Base-by-base conservation (phyloP, 345 rosid species). In the Salix exigua region DNA sequence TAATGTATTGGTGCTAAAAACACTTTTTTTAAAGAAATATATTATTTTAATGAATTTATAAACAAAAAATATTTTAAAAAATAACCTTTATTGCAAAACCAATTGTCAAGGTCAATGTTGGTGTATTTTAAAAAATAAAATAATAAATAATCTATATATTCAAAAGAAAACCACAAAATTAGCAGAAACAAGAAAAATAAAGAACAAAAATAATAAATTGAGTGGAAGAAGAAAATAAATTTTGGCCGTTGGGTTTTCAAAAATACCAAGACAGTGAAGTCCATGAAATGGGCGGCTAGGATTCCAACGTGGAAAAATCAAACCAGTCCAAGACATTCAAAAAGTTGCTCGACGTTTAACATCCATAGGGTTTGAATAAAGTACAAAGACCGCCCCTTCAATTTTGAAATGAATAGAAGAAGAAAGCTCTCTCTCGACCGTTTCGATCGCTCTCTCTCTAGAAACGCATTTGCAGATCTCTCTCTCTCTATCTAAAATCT, bases 331-430 rank as follows among this genome's bases (percentile, higher is more conserved):
- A n/a, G 33, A 82, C 55, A 58, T 6, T 60, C 14, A 66, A 53
- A 61, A 58, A 65, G 77, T 71, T 62, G 84, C 73, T 84, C 77
- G 84, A 80, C 31, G 37, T 81, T 87, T 85, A 78, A 76, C 60
- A 70, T 6, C 31, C 30, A 75, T 81, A 86, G 89, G 90, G 87
- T 88, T 90, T 81, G 85, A 85, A 26, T 28, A 68, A 87, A 77
- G 69, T 73, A 77, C 61, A 25, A 74, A 61, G 62, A 85, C 97
- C 96, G 87, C 91, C 92, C 79, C 91, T 85, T 83, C 70, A 53
- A 82, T 83, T 92, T 94, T 92, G 85, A 87, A 87, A 7, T 31
- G 38, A 77, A 77, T 84, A 75, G 81, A 77, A 14, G 65, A 55
- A 89, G 26, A n/a, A 9, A 23, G 62, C 28, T 10, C 88, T 88